Evolutionary conservation across 139 green algal genomes (phyloP).

Genomic region (Picochlorum sp.): DNA sequence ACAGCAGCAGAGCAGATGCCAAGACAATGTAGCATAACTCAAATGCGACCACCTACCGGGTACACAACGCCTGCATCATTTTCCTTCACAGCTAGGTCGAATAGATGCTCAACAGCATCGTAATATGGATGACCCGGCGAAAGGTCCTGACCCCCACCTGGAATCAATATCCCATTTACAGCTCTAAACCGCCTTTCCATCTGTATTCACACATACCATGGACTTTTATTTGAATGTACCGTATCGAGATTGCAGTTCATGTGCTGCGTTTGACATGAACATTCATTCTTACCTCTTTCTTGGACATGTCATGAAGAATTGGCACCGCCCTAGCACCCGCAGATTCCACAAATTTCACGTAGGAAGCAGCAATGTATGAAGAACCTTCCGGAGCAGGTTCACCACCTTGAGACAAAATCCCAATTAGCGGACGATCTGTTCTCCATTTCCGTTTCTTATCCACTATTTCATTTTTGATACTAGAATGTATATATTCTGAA

Average conservation of each 20-base stretch:
- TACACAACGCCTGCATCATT: slow-evolving; percentile 77
- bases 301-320: slow-evolving; percentile 60
- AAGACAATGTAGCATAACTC: not conserved
- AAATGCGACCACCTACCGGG: too few species aligned
- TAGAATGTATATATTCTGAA: too few species aligned
- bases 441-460: slow-evolving; percentile 14
- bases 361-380: slow-evolving; percentile 72
- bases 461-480: not conserved
- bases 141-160: slow-evolving; percentile 52
- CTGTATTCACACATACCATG: not conserved
- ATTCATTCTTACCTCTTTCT: slow-evolving; percentile 31
- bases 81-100: slow-evolving; percentile 45
- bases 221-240: not conserved
- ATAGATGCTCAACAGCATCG: slow-evolving; percentile 43
- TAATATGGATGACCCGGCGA: slow-evolving; percentile 58
- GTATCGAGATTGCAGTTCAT: not conserved
- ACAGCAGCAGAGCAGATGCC: not conserved
- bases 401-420: slow-evolving; percentile 50
- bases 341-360: slow-evolving; percentile 67
- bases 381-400: slow-evolving; percentile 39
- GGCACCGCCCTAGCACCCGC: slow-evolving; percentile 60
- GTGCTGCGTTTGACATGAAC: not conserved
- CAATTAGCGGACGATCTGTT: slow-evolving; percentile 39
- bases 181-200: slow-evolving; percentile 12
- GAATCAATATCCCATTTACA: slow-evolving; percentile 69